Evolutionary conservation across 2,329 filamentous ascomycete genomes (phyloP), one percentile per base, ranked within the genome.

Genomic region (Fusarium sp.): DNA sequence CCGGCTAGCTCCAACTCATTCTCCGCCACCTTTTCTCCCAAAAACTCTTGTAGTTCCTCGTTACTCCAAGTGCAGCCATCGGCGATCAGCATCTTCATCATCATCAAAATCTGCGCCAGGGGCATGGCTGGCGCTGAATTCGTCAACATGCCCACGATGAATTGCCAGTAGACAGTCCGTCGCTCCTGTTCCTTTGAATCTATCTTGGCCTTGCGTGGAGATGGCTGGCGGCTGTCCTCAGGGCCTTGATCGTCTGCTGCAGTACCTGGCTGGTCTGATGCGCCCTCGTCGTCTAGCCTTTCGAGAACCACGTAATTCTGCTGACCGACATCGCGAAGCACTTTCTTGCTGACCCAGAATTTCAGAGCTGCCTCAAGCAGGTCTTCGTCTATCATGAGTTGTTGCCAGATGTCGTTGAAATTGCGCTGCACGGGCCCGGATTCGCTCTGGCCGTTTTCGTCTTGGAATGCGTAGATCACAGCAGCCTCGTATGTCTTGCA

Each of bases 61-160:
- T 94, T 94, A 71, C 93, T 94, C 88, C 95, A 98, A 0, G 94
- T 91, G 80, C 98, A 98, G 2, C 95, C 95, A 14, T 95, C 95
- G 0, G 94, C 90, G 62, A 98, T 91, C 68, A 96, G 89, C 89
- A 98, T 96, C 84, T 94, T 95, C 88, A 99, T 88, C 94, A 98
- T 98, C 92, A 95, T 97, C 10, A 92, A 89, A 74, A 99, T 97
- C 81, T 95, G 90, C 65, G 88, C 88, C 68, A 95, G 85, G 60
- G 94, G 92, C 94, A 98, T 97, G 31, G 93, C 84, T 20, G 89
- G 91, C 20, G 93, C 93, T 77, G 95, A 93, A 82, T 98, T 98
- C 71, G 95, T 98, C 83, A 99, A 85, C 97, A 99, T 98, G 61
- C 94, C 95, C 66, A 95, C 87, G 68, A 99, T 95, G 81, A 98